phyloP scores from a whole-genome alignment of 352 stramenopile species.

The Lagenidium giganteum region DNA sequence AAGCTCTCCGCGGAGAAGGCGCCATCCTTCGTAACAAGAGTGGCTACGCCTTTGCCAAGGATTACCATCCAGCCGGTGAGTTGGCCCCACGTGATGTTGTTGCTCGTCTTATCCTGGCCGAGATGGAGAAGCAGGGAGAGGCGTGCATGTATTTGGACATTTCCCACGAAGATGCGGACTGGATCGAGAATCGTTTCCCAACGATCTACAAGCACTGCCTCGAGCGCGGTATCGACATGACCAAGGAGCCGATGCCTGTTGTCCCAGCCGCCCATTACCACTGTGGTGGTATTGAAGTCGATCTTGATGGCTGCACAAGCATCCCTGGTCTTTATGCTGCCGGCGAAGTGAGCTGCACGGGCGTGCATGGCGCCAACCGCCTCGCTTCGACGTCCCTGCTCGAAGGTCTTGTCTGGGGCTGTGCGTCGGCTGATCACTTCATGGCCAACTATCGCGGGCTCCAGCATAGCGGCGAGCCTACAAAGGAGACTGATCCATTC shows the following conservation, averaged over 20 bases:
- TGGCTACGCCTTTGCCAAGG: constrained; percentile 81
- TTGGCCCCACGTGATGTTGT: constrained; percentile 94
- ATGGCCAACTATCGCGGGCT: constrained; percentile 19
- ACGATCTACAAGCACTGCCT: constrained; percentile 84
- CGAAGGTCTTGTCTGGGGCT: constrained; percentile 93
- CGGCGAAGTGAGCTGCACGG: constrained; percentile 92
- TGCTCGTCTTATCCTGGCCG: constrained; percentile 86
- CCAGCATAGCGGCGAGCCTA: constrained; percentile 6
- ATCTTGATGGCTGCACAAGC: constrained; percentile 80
- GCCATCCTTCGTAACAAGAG: constrained; percentile 84
- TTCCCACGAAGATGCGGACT: constrained; percentile 82
- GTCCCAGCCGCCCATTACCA: constrained; percentile 94
- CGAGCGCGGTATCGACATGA: constrained; percentile 88
- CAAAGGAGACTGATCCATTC: constrained; percentile 30
- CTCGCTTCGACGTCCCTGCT: constrained; percentile 92
- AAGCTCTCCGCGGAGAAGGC: constrained; percentile 91
- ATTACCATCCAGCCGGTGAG: constrained; percentile 91
- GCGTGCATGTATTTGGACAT: constrained; percentile 92
- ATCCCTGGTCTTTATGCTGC: constrained; percentile 87
- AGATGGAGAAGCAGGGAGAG: constrained; percentile 82
- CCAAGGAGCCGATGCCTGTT: constrained; percentile 83
- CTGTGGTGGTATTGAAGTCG: constrained; percentile 89
- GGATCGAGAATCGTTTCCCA: constrained; percentile 83
- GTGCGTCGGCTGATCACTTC: constrained; percentile 81
- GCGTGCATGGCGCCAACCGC: constrained; percentile 92